Base-by-base conservation (phyloP, 1,284 basidiomycete genomes). In the Trametes sp. region DNA sequence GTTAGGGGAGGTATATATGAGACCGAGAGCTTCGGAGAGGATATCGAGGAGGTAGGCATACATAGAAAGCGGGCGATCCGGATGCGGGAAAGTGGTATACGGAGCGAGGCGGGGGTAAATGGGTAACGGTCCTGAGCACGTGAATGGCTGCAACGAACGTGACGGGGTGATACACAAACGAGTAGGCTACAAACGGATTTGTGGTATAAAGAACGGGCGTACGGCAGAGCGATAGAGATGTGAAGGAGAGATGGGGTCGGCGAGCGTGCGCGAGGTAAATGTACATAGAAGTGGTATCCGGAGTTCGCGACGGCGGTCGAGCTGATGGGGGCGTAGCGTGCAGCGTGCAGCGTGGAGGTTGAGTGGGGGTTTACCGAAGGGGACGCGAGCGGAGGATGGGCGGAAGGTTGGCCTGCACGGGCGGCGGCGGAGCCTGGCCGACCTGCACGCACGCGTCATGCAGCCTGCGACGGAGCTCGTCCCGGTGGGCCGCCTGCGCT, bases 391-490 rank as follows among this genome's bases (percentile, higher is more conserved):
- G 38, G 19, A 75, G 66, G 42, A 72, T 68, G 24, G 73, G 71
- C 29, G 74, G 74, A 21, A 76, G 64, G 21, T 70, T 70, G 48
- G 71, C 50, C 45, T 72, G 66, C 19, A 69, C 57, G 24, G 70
- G 64, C 26, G 74, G 70, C 5, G 75, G 75, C 11, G 67, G 56
- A 13, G 55, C 65, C 19, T 73, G 55, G 24, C 69, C 63, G 19
- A 70, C 70, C n/a, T 64, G 51, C n/a, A 44, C 13, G 56, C 75
- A 75, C 13, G 73, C 74, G 23, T 67, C 68, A 31, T 68, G 65
- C 48, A 76, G 69, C 29, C 68, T 59, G 36, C 57, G 63, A 54
- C 74, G 73, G 44, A 76, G 70, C 44, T 74, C 72, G 54, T 73
- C 68, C 57, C 73, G 66, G n/a, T 71, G 72, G 9, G 38, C 45